Evolutionary conservation across 306 rosid genomes (phyloP), one percentile per base, ranked within the genome.

Genomic region (Quercus alba): DNA sequence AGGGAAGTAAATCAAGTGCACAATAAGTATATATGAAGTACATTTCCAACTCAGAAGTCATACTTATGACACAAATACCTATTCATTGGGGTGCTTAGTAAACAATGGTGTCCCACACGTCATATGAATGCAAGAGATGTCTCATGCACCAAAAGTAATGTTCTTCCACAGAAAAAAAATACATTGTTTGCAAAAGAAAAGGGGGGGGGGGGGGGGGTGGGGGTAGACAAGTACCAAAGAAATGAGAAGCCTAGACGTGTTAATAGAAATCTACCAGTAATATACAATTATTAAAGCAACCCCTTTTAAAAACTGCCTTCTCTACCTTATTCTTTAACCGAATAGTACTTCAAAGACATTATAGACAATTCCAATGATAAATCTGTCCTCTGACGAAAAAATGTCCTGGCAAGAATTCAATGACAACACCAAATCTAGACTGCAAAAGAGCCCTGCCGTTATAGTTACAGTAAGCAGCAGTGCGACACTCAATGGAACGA

Each of bases 351-450:
- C 56, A n/a, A 19, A 4, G 56, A 70, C 54, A 38, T 69, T 20
- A 23, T 72, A 38, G 75, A 52, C 15, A 72, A 26, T 72, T 72
- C 25, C 8, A 72, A 49, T 26, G 54, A 72, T 72, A 63, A 72
- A 52, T 72, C 44, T 72, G 61, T 23, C 23, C 61, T 18, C 25
- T 18, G 7, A 28, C 19, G 4, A 44, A 49, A 51, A 72, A 38
- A 17, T 12, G 18, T 72, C 46, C 11, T 26, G 59, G 76, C 76
- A 41, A 49, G 18, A 72, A 72, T 54, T 72, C 76, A 52, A 44
- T 72, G 62, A 28, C 44, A 51, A 6, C 76, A 51, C 41, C 76
- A 72, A 64, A 64, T 64, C 71, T 64, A 30, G 20, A 64, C 70
- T 31, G 70, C 44, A 30, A 30, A 30, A 64, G 70, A 64, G 35